These are phyloP conservation scores for Venturia pyrina DNA, from an alignment of 2,329 filamentous ascomycete genomes.

Conservation along the genomic window DNA sequence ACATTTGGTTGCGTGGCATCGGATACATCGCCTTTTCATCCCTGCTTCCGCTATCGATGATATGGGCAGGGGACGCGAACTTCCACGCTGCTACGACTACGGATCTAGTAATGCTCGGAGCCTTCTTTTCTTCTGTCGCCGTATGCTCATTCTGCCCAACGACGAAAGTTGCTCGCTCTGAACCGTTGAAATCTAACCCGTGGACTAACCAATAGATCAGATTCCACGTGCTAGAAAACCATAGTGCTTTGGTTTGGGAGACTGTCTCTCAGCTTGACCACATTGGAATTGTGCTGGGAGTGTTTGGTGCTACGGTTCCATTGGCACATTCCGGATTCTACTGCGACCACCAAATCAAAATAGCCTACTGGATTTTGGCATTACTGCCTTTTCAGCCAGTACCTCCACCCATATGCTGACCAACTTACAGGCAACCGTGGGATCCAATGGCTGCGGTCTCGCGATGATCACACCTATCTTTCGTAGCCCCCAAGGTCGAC, in stretches of 20 bases:
- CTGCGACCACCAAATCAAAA: conserved; percentile 55
- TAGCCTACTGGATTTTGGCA: conserved; percentile 70
- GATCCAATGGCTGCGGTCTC: conserved; percentile 57
- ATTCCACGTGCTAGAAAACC: conserved; percentile 78
- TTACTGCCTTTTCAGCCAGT: background rate
- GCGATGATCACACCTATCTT: conserved; percentile 77
- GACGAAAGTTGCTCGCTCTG: background rate
- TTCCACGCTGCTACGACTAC: conserved; percentile 21
- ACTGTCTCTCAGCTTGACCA: conserved; percentile 94
- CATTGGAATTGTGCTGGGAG: conserved; percentile 81
- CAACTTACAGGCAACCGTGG: conserved; percentile 46
- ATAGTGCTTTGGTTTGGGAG: conserved; percentile 64
- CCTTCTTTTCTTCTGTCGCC: conserved; percentile 23
- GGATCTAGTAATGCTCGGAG: conserved; percentile 27
- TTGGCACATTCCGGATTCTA: conserved; percentile 54
- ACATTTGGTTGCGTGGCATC: conserved; percentile 62
- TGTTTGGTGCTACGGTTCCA: conserved; percentile 84
- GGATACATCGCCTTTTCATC: conserved; percentile 45
- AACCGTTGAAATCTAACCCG: conserved; percentile 28
- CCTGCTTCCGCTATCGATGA: conserved; percentile 43
- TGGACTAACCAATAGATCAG: conserved; percentile 44
- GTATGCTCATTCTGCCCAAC: background rate
- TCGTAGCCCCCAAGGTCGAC: conserved; percentile 70
- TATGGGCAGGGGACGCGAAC: conserved; percentile 53
- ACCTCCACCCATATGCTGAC: background rate